phyloP scores from a whole-genome alignment of 257 asterid genomes.

The Prunella vulgaris region DNA sequence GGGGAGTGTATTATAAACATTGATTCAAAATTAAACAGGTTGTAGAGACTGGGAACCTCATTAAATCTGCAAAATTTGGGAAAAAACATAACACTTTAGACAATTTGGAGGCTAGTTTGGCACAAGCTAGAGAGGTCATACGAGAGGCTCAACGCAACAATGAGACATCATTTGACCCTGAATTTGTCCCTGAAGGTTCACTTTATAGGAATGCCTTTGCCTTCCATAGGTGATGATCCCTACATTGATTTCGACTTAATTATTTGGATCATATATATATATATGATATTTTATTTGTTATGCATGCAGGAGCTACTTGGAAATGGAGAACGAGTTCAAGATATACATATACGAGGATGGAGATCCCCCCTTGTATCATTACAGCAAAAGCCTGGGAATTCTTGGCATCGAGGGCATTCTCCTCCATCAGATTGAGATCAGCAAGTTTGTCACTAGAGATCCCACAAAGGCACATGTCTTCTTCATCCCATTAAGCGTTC shows the following conservation, averaged over 20 bases:
- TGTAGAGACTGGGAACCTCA: background rate
- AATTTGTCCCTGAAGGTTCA: constrained; percentile 41
- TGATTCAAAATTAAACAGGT: constrained; percentile 8
- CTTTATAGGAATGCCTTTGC: constrained; percentile 39
- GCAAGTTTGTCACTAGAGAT: constrained; percentile 43
- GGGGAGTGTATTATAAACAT: background rate
- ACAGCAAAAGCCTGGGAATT: constrained; percentile 44
- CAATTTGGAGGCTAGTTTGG: constrained; percentile 43
- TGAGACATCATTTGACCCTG: constrained; percentile 36
- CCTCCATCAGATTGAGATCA: constrained; percentile 47
- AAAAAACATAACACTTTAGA: constrained; percentile 21
- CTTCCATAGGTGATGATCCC: constrained; percentile 34
- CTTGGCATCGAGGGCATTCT: constrained; percentile 52
- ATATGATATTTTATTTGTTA: no score
- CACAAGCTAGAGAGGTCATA: constrained; percentile 40
- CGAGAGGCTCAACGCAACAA: constrained; percentile 31
- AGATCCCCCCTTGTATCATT: constrained; percentile 55
- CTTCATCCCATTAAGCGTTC: constrained; percentile 40
- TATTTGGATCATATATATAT: no score
- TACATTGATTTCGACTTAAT: no score
- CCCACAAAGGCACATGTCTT: constrained; percentile 37
- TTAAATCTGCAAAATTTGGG: background rate
- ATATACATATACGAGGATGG: constrained; percentile 56
- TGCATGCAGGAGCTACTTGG: constrained; percentile 51
- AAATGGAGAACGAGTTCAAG: constrained; percentile 53